These are phyloP conservation scores for Kodamaea kakaduensis DNA, from an alignment of 805 yeast species.

Conservation along the genomic window DNA sequence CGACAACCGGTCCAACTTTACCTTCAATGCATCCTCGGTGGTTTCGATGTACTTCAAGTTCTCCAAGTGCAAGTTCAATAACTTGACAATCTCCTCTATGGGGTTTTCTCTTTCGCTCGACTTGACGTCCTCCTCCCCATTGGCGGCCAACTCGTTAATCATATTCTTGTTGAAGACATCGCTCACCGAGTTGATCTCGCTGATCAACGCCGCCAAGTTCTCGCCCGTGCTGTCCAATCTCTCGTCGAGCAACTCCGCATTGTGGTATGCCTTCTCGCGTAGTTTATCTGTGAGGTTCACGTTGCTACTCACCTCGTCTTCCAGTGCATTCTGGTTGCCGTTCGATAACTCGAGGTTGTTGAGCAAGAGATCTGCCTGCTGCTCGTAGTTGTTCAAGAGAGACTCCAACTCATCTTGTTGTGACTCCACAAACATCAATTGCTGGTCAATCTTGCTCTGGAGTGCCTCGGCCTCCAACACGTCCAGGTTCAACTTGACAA, in stretches of 20 bases:
- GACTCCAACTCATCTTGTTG: constrained; percentile 91
- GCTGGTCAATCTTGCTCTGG: constrained; percentile 83
- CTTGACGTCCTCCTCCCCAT: constrained; percentile 19
- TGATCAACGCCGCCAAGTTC: constrained; percentile 69
- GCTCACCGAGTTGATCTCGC: constrained; percentile 80
- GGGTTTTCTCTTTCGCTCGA: constrained; percentile 35
- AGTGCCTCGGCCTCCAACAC: constrained; percentile 79
- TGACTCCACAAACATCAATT: constrained; percentile 76
- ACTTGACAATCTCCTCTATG: constrained; percentile 66
- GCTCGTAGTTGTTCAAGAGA: constrained; percentile 77
- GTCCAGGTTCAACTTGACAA: constrained; percentile 70
- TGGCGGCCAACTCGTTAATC: constrained; percentile 32
- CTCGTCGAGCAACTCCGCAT: constrained; percentile 82
- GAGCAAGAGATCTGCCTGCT: constrained; percentile 55
- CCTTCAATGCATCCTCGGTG: constrained; percentile 63
- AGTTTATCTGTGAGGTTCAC: constrained; percentile 71
- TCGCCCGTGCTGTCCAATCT: constrained; percentile 74
- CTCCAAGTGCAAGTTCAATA: constrained; percentile 84
- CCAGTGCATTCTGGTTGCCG: constrained; percentile 12
- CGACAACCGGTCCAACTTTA: constrained; percentile 48
- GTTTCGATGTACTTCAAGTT: constrained; percentile 84
- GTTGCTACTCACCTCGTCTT: constrained; percentile 11
- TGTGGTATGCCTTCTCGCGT: constrained; percentile 81
- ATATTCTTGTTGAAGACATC: constrained; percentile 66
- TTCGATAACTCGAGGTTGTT: constrained; percentile 39